Conservation (phyloP, 108 stramenopile species). For the Stephanodiscus triporus region DNA sequence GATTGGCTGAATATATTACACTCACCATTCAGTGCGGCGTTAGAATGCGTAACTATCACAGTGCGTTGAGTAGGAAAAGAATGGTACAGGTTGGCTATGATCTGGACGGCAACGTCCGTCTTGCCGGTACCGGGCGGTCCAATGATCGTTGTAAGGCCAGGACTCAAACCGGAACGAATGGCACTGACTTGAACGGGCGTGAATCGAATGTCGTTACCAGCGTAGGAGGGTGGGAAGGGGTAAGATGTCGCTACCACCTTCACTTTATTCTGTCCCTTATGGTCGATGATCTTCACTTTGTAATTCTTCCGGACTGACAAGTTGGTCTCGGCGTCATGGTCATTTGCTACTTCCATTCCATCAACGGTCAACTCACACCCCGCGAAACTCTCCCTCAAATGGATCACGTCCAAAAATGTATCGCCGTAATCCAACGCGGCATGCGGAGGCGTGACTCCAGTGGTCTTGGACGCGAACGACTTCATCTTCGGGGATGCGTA, state of each 20-base stretch:
- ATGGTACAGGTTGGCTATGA: conserved; percentile 94
- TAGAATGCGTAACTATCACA: conserved; percentile 97
- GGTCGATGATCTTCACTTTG: conserved; percentile 56
- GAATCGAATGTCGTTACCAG: conserved; percentile 91
- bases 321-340: conserved; percentile 20
- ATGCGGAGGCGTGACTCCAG: conserved; percentile 70
- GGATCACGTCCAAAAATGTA: conserved; percentile 81
- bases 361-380: conserved; percentile 51
- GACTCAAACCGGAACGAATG: conserved; percentile 92
- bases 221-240: conserved; percentile 40
- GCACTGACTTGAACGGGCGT: conserved; percentile 96
- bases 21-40: conserved; percentile 94
- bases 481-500: conserved; percentile 70
- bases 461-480: conserved; percentile 70
- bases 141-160: conserved; percentile 92
- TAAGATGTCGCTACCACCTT: conserved; percentile 62
- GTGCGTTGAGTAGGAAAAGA: conserved; percentile 92
- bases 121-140: conserved; percentile 92
- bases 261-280: conserved; percentile 13
- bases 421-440: conserved; percentile 89
- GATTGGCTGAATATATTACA: neutral
- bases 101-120: conserved; percentile 96
- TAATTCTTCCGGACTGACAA: conserved; percentile 53
- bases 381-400: conserved; percentile 75
- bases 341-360: conserved; percentile 22